Evolutionary conservation across 2,329 filamentous ascomycete genomes (phyloP).

Genomic region (Colletotrichum eremochloae): DNA sequence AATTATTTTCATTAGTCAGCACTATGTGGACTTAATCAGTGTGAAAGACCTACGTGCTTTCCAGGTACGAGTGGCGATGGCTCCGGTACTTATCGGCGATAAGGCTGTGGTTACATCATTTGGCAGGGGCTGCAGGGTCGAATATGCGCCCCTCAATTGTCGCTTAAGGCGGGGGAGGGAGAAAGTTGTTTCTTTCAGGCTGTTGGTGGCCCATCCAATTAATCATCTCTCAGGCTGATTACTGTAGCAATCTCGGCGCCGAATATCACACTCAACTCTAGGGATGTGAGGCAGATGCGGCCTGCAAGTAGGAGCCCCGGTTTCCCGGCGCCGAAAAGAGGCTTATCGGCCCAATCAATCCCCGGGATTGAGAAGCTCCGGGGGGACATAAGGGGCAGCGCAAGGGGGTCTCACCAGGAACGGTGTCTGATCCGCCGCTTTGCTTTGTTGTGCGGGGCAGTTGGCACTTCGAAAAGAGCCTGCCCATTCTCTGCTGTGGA

Average conservation of each 20-base stretch:
- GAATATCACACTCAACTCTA: not conserved
- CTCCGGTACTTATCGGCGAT: constrained; percentile 6
- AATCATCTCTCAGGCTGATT: no score
- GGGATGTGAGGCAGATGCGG: not conserved
- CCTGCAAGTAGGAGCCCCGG: constrained; percentile 7
- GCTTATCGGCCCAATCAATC: not conserved
- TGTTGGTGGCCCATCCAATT: not conserved
- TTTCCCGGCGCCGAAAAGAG: constrained; percentile 15
- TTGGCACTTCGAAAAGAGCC: not conserved
- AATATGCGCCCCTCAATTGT: constrained; percentile 5
- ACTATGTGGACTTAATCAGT: no score
- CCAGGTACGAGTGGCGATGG: not conserved
- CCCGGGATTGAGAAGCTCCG: not conserved
- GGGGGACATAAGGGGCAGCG: not conserved
- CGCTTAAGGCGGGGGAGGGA: not conserved
- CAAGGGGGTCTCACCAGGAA: not conserved
- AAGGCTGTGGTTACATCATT: constrained; percentile 21
- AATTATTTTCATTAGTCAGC: not conserved
- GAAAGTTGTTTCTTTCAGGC: not conserved
- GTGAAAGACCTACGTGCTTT: not conserved
- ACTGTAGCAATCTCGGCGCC: not conserved
- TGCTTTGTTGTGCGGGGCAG: constrained; percentile 4
- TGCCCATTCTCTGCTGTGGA: constrained; percentile 8
- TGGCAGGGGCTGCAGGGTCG: constrained; percentile 1
- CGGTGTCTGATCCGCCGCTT: not conserved